Percentiles rank a stretch among this genome's conserved stretches.
phyloP scores from a whole-genome alignment of 805 yeast species.

The Metschnikowia proteae region DNA sequence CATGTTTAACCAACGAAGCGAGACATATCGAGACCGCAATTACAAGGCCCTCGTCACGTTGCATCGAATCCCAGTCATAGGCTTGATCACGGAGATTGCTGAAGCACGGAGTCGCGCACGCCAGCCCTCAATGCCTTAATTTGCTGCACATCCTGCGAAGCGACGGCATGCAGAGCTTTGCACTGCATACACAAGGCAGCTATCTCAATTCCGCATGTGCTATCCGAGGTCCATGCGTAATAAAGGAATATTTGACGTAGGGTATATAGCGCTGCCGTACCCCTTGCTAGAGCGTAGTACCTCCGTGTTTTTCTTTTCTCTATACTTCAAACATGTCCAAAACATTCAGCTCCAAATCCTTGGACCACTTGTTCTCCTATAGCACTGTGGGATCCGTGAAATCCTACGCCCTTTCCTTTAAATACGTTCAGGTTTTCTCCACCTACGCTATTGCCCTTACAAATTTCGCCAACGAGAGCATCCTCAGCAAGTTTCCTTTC shows the following conservation, averaged over 20 bases:
- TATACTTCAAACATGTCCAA: conserved; percentile 15
- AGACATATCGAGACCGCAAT: no score
- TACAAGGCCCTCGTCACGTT: no score
- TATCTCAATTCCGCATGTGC: conserved; percentile 4
- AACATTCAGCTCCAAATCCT: conserved; percentile 30
- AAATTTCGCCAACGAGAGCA: conserved; percentile 21
- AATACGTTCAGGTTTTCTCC: conserved; percentile 23
- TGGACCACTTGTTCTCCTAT: conserved; percentile 33
- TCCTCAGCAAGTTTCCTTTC: conserved; percentile 21
- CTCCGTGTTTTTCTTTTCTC: not conserved
- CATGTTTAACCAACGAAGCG: no score
- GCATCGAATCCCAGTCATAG: not conserved
- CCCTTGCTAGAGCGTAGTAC: not conserved
- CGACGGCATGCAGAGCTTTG: conserved; percentile 1
- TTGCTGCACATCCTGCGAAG: not conserved
- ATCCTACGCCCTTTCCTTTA: conserved; percentile 25
- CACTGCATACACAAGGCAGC: not conserved
- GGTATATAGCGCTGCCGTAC: not conserved
- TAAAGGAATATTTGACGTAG: not conserved
- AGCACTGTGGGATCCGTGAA: conserved; percentile 23
- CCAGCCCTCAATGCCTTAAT: not conserved
- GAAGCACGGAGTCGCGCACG: not conserved
- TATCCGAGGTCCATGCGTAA: conserved; percentile 3
- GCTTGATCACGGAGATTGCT: not conserved
- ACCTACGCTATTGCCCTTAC: conserved; percentile 21